These are phyloP conservation scores for Lyophyllum shimeji DNA, from an alignment of 768 basidiomycete species.

Conservation along the genomic window DNA sequence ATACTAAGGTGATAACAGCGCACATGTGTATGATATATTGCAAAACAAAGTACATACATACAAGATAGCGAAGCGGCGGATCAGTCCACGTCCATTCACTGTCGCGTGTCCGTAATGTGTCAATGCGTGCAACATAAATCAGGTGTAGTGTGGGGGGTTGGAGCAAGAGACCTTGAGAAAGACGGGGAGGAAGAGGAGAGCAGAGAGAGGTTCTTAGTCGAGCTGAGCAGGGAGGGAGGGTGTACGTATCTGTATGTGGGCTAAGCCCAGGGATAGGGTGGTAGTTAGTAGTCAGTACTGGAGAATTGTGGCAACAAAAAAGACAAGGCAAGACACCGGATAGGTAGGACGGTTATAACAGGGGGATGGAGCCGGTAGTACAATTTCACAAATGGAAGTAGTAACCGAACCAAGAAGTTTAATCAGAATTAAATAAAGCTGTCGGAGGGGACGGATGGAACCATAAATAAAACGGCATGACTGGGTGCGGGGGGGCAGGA, in stretches of 20 bases:
- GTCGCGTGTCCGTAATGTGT: constrained; percentile 43
- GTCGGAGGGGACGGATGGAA: constrained; percentile 4
- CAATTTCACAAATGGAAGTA: background rate
- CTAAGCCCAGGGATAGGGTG: background rate
- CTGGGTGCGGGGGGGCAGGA: too few relatives aligned
- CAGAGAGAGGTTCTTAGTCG: background rate
- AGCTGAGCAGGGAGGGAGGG: constrained; percentile 5
- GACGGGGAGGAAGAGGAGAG: constrained; percentile 12
- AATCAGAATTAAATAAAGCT: constrained; percentile 1
- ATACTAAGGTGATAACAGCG: too few relatives aligned
- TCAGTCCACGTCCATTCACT: constrained; percentile 56
- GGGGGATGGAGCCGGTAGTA: background rate
- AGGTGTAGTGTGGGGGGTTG: background rate
- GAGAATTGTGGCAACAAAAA: background rate
- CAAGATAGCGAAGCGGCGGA: constrained; percentile 52
- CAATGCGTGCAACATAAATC: constrained; percentile 22
- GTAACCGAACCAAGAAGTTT: background rate
- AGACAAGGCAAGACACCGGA: background rate
- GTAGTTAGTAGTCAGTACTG: constrained; percentile 5
- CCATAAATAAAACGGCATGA: constrained; percentile 4
- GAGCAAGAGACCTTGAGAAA: constrained; percentile 15
- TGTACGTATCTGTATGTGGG: constrained; percentile 16
- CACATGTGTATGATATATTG: constrained; percentile 20
- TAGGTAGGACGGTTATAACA: background rate
- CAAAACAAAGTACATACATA: constrained; percentile 44